Evolutionary conservation across 1,284 basidiomycete genomes (phyloP).

Genomic region (Leccinum angustisporum): DNA sequence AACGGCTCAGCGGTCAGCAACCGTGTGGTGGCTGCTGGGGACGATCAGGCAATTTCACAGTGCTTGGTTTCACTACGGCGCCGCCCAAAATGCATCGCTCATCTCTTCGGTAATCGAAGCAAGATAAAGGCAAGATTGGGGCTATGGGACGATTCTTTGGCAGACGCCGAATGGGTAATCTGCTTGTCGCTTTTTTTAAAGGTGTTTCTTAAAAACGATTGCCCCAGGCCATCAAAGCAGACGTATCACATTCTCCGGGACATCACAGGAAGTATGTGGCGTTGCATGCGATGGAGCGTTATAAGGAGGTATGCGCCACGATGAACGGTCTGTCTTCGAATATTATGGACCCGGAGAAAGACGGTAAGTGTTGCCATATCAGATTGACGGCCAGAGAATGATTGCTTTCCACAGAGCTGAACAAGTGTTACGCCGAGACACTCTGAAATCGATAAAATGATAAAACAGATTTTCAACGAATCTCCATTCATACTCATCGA

Average conservation of each 20-base stretch:
- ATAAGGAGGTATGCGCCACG: constrained; percentile 1
- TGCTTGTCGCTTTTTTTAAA: neutral
- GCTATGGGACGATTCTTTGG: neutral
- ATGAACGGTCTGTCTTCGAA: neutral
- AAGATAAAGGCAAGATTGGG: neutral
- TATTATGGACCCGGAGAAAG: neutral
- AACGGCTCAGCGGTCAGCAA: neutral
- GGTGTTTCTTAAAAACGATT: neutral
- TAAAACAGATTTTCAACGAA: constrained; percentile 1
- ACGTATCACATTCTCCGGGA: constrained; percentile 2
- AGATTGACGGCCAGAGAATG: neutral
- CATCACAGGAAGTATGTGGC: constrained; percentile 6
- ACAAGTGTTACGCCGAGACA: neutral
- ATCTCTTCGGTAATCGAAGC: constrained; percentile 12
- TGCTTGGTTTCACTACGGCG: neutral
- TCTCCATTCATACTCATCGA: constrained; percentile 18
- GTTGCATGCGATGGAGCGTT: neutral
- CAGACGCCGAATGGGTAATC: constrained; percentile 8
- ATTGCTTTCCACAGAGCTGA: constrained; percentile 6
- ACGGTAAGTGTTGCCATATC: constrained; percentile 1
- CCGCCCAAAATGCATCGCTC: neutral
- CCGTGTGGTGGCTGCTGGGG: no score
- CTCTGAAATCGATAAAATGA: neutral
- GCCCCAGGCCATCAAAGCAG: constrained; percentile 9
- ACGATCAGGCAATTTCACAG: neutral